Evolutionary conservation across 306 rosid species (phyloP), one percentile per base, ranked within the genome.

Genomic region (Glycine soja): DNA sequence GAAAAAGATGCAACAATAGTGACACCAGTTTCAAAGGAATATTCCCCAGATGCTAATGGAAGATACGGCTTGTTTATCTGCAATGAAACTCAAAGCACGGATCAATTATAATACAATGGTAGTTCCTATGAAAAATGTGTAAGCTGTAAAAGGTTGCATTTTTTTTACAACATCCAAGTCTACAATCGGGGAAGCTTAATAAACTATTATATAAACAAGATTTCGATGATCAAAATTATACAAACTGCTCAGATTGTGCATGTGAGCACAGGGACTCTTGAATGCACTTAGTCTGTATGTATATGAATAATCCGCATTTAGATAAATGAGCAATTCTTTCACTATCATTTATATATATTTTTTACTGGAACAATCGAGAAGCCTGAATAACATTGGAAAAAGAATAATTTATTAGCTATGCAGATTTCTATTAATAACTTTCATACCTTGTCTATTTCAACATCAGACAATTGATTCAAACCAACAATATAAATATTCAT

Each of bases 1-100:
- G 88, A 80, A 81, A 89, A 91, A 16, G 98, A 88, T 47, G 87
- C 71, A 77, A 95, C 92, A 86, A 93, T 90, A 59, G 70, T 51
- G 68, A 81, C 84, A 82, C 99, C 98, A n/a, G 91, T 90, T 83
- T 77, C 79, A 81, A 88, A 62, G 80, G 99, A 93, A 87, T 88
- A 95, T 79, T 95, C 99, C 72, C 99, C 99, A 1, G 99, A 95
- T 81, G 98, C 99, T 84, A 95, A 83, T 57, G 99, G 99, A 86
- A 95, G 99, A 90, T 95, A 90, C 61, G 97, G 97, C 89, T 95
- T 95, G 91, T 95, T 95, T 78, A 95, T 90, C 99, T 95, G 93
- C 85, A 86, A 74, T 11, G 13, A 70, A 75, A 81, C 70, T 85
- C 42, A 76, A 47, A 76, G 76, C 40, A 74, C 14, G 12, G 32